These are phyloP conservation scores for Microdochium bolleyi DNA, from an alignment of 2,329 filamentous ascomycete species.

Conservation along the genomic window DNA sequence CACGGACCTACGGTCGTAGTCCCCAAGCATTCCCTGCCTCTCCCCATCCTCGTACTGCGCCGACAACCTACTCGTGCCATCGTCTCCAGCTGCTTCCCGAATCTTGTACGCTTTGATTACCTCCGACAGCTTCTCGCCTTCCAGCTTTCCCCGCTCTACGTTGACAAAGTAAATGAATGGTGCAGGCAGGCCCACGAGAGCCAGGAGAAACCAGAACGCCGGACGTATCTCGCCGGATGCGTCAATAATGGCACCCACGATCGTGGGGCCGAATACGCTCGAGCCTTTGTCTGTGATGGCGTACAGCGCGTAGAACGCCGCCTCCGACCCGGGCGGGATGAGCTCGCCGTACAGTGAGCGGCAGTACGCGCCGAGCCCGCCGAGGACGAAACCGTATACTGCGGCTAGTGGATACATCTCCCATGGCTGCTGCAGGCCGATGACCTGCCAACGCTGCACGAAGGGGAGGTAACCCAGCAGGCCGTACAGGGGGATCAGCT, in stretches of 20 bases:
- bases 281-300: constrained; percentile 97
- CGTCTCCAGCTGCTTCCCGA: constrained; percentile 10
- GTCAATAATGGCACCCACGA: constrained; percentile 90
- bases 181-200: constrained; percentile 75
- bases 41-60: constrained; percentile 14
- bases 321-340: constrained; percentile 89
- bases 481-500: constrained; percentile 87
- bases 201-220: constrained; percentile 86
- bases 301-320: constrained; percentile 93
- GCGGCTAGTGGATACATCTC: constrained; percentile 93
- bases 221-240: constrained; percentile 70
- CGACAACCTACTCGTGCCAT: not conserved
- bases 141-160: constrained; percentile 67
- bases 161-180: constrained; percentile 80
- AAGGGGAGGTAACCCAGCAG: constrained; percentile 81
- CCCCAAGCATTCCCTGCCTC: constrained; percentile 23
- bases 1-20: constrained; percentile 24
- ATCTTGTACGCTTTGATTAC: constrained; percentile 45
- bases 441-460: constrained; percentile 63
- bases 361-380: constrained; percentile 88
- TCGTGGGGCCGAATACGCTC: constrained; percentile 85
- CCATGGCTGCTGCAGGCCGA: constrained; percentile 88
- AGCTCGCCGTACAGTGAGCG: constrained; percentile 87
- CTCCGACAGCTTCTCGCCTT: constrained; percentile 57
- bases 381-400: constrained; percentile 87